A percentile compares a stretch with the other conserved stretches of the same genome.
phyloP scores from a whole-genome alignment of 768 basidiomycete species.

The Podaxis mareebaensis region DNA sequence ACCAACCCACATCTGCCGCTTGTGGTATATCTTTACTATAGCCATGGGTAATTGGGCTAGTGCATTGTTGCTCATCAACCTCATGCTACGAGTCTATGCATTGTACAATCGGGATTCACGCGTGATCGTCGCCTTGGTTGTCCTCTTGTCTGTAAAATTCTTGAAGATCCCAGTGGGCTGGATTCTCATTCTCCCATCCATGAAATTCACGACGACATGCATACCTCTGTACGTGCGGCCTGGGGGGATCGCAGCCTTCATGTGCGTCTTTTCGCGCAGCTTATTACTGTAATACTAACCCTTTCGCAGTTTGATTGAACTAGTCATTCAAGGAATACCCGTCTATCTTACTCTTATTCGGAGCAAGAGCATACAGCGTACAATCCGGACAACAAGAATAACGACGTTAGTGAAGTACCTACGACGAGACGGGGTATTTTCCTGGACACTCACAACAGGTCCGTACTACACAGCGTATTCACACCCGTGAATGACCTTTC shows the following conservation, averaged over 20 bases:
- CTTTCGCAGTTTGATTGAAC: background rate
- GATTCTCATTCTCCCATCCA: background rate
- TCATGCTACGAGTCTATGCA: conserved; percentile 6
- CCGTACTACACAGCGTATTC: background rate
- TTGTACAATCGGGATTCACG: background rate
- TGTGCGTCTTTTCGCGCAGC: background rate
- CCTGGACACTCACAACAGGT: background rate
- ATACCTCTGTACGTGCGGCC: background rate
- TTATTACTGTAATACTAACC: background rate
- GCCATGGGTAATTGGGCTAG: background rate
- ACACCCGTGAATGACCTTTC: background rate
- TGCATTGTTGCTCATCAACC: background rate
- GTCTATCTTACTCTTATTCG: background rate
- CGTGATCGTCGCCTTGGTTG: background rate
- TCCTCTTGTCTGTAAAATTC: background rate
- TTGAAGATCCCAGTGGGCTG: background rate
- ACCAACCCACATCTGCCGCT: background rate
- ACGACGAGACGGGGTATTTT: background rate
- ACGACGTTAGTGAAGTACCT: background rate
- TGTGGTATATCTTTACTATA: background rate
- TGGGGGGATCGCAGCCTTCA: background rate
- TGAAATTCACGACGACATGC: background rate
- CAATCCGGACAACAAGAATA: background rate
- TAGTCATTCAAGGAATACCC: background rate
- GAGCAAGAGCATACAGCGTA: background rate